Evolutionary conservation across 2,329 filamentous ascomycete genomes (phyloP).

Genomic region (Aspergillus sp.): DNA sequence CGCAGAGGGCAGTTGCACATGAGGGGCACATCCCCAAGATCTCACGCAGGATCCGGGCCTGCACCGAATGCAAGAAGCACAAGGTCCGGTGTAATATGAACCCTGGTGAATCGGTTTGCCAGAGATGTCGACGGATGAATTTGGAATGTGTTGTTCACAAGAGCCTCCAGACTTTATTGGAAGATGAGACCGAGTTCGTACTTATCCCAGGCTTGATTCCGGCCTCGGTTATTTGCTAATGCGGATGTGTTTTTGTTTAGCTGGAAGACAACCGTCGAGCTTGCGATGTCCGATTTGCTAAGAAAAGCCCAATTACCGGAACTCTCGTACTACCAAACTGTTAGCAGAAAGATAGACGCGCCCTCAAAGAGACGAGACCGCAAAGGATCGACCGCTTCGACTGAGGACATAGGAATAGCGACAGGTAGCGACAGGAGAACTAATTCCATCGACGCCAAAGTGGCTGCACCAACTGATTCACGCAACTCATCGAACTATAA

Average conservation of each 20-base stretch:
- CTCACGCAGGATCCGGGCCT: constrained; percentile 43
- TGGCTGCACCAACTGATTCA: constrained; percentile 10
- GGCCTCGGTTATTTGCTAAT: constrained; percentile 1
- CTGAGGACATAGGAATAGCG: constrained; percentile 19
- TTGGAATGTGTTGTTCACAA: constrained; percentile 48
- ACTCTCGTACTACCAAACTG: constrained; percentile 31
- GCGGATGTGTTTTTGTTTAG: constrained; percentile 16
- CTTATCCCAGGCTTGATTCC: constrained; percentile 8
- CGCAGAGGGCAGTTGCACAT: constrained; percentile 15
- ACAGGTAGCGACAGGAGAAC: constrained; percentile 13
- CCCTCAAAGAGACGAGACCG: constrained; percentile 24
- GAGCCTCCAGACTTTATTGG: constrained; percentile 44
- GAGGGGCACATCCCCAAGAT: constrained; percentile 36
- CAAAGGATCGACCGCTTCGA: constrained; percentile 28
- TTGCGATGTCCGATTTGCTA: constrained; percentile 33
- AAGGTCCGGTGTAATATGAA: constrained; percentile 52
- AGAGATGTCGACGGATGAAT: constrained; percentile 44
- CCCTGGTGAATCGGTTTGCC: constrained; percentile 42
- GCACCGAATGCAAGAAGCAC: constrained; percentile 48
- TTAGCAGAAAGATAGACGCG: constrained; percentile 22
- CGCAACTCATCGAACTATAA: constrained; percentile 15
- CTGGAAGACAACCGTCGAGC: constrained; percentile 34
- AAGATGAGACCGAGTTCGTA: constrained; percentile 42
- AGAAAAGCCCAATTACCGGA: constrained; percentile 32
- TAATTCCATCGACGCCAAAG: constrained; percentile 9